Percentiles rank a stretch among this genome's conserved stretches.
Conservation (phyloP, 2,329 filamentous ascomycete genomes). For the Didymella lethalis region DNA sequence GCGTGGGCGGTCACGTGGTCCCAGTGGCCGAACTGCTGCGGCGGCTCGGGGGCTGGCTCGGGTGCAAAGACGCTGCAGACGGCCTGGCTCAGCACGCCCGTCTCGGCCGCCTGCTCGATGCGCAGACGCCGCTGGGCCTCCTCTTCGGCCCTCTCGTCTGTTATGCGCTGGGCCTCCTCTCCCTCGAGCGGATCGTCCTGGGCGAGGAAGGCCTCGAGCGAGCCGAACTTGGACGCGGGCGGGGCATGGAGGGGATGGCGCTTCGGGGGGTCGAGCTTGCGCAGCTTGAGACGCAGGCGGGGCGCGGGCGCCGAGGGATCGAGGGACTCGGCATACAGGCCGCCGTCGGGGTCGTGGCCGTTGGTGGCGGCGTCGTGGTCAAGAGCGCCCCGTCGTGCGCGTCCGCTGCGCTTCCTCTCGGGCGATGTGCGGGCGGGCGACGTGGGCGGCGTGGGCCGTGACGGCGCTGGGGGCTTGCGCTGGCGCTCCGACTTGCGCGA, state of each 20-base stretch:
- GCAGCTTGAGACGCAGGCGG: constrained; percentile 59
- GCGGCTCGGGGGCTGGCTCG: constrained; percentile 76
- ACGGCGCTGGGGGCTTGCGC: constrained; percentile 30
- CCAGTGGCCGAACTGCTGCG: constrained; percentile 81
- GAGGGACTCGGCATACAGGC: constrained; percentile 32
- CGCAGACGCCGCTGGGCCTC: constrained; percentile 75
- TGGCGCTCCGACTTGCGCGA: constrained; percentile 48
- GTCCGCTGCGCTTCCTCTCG: constrained; percentile 33
- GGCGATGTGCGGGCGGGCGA: constrained; percentile 28
- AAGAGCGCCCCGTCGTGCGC: constrained; percentile 33
- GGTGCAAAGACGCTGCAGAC: constrained; percentile 76
- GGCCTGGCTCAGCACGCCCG: constrained; percentile 77
- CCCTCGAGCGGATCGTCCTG: constrained; percentile 59
- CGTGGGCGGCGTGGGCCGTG: constrained; percentile 25
- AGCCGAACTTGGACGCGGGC: constrained; percentile 56
- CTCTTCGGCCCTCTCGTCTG: constrained; percentile 49
- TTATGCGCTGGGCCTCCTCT: constrained; percentile 49
- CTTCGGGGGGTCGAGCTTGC: constrained; percentile 59
- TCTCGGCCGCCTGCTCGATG: constrained; percentile 75
- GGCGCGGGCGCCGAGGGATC: constrained; percentile 36
- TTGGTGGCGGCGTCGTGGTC: constrained; percentile 29
- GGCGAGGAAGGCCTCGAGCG: constrained; percentile 71
- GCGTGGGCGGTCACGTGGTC: constrained; percentile 86
- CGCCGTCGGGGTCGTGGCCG: constrained; percentile 31
- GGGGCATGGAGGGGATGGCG: constrained; percentile 62